These are phyloP conservation scores for Diplotaxis tenuifolia DNA, from an alignment of 345 rosid genomes.

Conservation along the genomic window DNA sequence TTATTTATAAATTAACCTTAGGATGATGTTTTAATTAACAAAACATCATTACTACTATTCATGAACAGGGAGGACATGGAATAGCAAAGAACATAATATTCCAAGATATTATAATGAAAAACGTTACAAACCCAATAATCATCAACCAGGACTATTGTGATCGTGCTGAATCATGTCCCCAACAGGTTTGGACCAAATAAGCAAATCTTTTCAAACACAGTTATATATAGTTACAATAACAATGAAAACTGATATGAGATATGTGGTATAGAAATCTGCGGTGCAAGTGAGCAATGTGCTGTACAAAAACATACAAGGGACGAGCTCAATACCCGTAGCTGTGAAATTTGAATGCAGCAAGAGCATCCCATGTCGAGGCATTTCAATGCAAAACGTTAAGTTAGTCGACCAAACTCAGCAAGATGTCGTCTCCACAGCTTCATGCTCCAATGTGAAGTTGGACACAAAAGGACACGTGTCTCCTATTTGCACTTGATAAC, in stretches of 20 bases:
- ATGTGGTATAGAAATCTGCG: slow-evolving; percentile 57
- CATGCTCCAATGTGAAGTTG: slow-evolving; percentile 55
- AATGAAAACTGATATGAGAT: not conserved
- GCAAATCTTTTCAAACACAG: not conserved
- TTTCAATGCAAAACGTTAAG: slow-evolving; percentile 51
- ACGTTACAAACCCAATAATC: slow-evolving; percentile 80
- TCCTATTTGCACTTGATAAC: slow-evolving; percentile 50
- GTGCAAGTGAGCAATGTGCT: slow-evolving; percentile 69
- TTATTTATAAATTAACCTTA: not conserved
- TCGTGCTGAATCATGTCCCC: slow-evolving; percentile 43
- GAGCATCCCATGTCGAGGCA: slow-evolving; percentile 53
- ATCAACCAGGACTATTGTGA: slow-evolving; percentile 87
- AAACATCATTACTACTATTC: not conserved
- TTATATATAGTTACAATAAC: not conserved
- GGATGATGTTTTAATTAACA: not conserved
- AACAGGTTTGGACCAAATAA: slow-evolving; percentile 48
- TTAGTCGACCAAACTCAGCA: slow-evolving; percentile 28
- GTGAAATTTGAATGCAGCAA: slow-evolving; percentile 64
- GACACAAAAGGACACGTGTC: slow-evolving; percentile 41
- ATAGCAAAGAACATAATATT: slow-evolving; percentile 63
- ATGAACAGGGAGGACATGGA: slow-evolving; percentile 77
- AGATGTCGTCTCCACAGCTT: slow-evolving; percentile 45
- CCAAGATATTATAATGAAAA: slow-evolving; percentile 55
- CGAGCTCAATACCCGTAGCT: slow-evolving; percentile 65
- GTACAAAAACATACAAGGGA: slow-evolving; percentile 72